Base-by-base conservation (phyloP, 192 early-diverging fungal species). In the Coemansia sp. region DNA sequence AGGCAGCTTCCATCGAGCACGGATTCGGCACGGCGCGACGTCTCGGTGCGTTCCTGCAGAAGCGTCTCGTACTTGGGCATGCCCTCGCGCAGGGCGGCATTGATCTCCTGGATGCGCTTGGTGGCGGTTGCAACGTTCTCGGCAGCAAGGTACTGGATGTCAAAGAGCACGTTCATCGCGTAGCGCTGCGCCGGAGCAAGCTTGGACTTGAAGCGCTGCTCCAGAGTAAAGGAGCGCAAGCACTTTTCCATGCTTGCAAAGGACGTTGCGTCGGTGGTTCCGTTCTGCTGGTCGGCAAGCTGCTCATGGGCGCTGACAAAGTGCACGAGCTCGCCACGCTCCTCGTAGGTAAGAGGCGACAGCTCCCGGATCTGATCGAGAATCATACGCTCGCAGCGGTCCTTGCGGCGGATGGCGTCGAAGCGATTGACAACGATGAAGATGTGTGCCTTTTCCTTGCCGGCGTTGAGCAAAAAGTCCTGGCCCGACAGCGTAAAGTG, bases 391-490 rank as follows among this genome's bases (percentile, higher is more conserved):
- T 90, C 90, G 82, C 95, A 97, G 53, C 95, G 90, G 72, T 98
- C 94, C 80, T 94, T 93, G 68, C 94, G 84, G 53, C 89, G 86
- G 75, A 99, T 99, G 19, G 87, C 86, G 72, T 99, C 97, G 67
- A 98, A 99, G 61, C 90, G 84, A 77, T 99, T 99, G 65, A 99
- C 93, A 22, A 99, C 94, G 60, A 99, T 96, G 62, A 99, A 99
- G 25, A 99, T 93, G 75, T 93, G 94, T 9, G 94, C 94, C 82
- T 99, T 99, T 84, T 99, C 97, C 75, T 97, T 97, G 44, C 93
- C 94, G 7, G 97, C 97, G 64, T 88, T 97, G 63, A 87, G 86
- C 74, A 99, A 83, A 75, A 99, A 99, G 83, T 99, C 92, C 59
- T 93, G 90, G 25, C 94, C 96, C 33, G 94, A 97, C 37, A 99